A percentile compares a stretch with the other conserved stretches of the same genome.
phyloP scores from a whole-genome alignment of 352 stramenopile species.

The Phytophthora foliorum region DNA sequence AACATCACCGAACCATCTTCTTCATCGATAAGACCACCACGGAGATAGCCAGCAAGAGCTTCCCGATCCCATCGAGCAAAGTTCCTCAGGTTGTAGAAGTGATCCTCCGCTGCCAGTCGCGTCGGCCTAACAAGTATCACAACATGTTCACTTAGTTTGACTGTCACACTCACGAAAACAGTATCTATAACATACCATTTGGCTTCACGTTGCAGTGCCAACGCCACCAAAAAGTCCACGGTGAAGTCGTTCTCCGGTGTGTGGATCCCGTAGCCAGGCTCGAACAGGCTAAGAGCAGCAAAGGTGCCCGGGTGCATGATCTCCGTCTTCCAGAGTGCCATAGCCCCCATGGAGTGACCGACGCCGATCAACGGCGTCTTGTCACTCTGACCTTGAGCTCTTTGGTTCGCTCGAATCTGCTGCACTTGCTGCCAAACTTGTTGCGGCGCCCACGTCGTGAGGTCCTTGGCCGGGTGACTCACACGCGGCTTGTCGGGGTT shows the following conservation, averaged over 20 bases:
- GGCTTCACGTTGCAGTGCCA: slow-evolving; percentile 35
- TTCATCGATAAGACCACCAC: slow-evolving; percentile 34
- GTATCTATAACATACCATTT: slow-evolving; percentile 27
- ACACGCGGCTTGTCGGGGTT: slow-evolving; percentile 46
- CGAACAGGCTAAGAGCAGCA: slow-evolving; percentile 48
- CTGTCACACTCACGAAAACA: not conserved
- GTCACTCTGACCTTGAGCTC: slow-evolving; percentile 17
- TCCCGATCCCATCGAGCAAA: slow-evolving; percentile 47
- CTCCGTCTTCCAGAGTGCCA: slow-evolving; percentile 52
- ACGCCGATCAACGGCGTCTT: slow-evolving; percentile 52
- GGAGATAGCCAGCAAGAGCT: slow-evolving; percentile 36
- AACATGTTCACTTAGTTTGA: not conserved
- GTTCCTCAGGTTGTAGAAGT: slow-evolving; percentile 43
- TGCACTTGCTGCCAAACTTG: slow-evolving; percentile 40
- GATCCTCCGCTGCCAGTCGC: slow-evolving; percentile 27
- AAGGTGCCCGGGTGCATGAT: slow-evolving; percentile 51
- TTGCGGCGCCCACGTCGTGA: slow-evolving; percentile 32
- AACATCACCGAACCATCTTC: slow-evolving; percentile 39
- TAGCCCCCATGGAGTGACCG: slow-evolving; percentile 63
- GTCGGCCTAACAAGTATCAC: slow-evolving; percentile 20
- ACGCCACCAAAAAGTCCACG: slow-evolving; percentile 34
- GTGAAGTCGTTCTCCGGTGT: slow-evolving; percentile 29
- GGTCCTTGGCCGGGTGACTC: slow-evolving; percentile 42
- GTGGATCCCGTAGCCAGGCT: slow-evolving; percentile 45
- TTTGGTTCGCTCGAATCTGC: slow-evolving; percentile 33